A percentile compares a stretch with the other conserved stretches of the same genome.
Conservation (phyloP, 352 stramenopile genomes). For the Globisporangium cystogenes region DNA sequence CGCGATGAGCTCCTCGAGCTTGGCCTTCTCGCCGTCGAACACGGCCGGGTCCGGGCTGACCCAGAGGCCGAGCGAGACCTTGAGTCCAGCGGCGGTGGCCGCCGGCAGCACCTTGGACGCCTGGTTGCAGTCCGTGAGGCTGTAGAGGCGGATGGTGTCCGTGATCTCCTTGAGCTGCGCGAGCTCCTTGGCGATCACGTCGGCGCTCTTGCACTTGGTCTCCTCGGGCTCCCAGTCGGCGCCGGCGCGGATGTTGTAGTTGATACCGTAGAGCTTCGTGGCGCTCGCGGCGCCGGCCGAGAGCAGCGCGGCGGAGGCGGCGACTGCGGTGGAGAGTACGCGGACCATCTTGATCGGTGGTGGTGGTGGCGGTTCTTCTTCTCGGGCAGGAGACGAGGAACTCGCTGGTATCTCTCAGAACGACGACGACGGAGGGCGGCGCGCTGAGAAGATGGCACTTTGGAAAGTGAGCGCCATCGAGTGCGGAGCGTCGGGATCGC, state of each 20-base stretch:
- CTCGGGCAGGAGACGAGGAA: background rate
- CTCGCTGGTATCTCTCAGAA: background rate
- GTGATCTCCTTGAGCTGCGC: conserved; percentile 31
- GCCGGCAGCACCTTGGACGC: conserved; percentile 30
- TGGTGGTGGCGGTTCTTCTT: background rate
- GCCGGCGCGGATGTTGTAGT: conserved; percentile 67
- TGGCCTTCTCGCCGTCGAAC: conserved; percentile 37
- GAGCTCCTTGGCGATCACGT: conserved; percentile 45
- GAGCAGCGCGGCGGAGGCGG: background rate
- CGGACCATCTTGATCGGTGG: background rate
- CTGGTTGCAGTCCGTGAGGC: conserved; percentile 56
- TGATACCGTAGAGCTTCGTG: conserved; percentile 52
- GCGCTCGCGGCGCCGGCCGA: conserved; percentile 5
- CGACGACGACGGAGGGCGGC: background rate
- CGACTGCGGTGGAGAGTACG: background rate
- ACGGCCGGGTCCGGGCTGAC: conserved; percentile 27
- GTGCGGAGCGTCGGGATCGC: too few species aligned
- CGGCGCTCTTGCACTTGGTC: conserved; percentile 49
- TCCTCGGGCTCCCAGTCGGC: conserved; percentile 40
- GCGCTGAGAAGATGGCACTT: conserved; percentile 1
- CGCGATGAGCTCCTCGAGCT: conserved; percentile 29
- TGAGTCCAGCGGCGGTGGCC: conserved; percentile 37
- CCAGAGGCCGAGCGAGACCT: conserved; percentile 60
- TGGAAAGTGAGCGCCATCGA: background rate
- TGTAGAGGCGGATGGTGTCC: conserved; percentile 34